Evolutionary conservation across 140 eudicot species (phyloP).

Genomic region (Bidens hawaiensis): DNA sequence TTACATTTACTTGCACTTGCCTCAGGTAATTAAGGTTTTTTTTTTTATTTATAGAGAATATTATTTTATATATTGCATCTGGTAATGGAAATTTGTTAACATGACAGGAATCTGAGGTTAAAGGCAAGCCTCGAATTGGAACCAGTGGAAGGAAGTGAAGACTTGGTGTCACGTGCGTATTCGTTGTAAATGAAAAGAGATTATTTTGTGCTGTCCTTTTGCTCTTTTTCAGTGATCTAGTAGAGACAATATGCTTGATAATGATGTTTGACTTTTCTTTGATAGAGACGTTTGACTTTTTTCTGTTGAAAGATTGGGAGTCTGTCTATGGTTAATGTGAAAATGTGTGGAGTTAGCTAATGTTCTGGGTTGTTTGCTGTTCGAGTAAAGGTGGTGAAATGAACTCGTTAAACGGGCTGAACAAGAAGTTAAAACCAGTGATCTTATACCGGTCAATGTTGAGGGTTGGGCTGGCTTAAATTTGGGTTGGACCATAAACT

Average conservation of each 20-base stretch:
- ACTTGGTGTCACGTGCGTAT: neutral
- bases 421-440: too few species aligned
- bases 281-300: neutral
- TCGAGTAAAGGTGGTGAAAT: neutral
- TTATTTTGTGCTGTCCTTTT: slow-evolving; percentile 1
- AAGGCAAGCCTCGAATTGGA: slow-evolving; percentile 71
- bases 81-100: neutral
- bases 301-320: neutral
- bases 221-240: neutral
- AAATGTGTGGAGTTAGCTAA: neutral
- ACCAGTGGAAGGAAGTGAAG: slow-evolving; percentile 60
- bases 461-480: too few species aligned
- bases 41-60: neutral
- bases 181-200: slow-evolving; percentile 18
- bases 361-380: neutral
- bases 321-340: neutral
- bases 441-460: too few species aligned
- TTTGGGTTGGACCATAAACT: too few species aligned
- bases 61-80: neutral
- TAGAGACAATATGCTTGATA: too few species aligned
- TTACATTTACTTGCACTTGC: slow-evolving; percentile 59
- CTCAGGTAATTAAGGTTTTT: slow-evolving; percentile 45
- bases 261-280: too few species aligned
- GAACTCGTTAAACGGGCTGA: neutral
- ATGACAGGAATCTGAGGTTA: slow-evolving; percentile 78